Conservation (phyloP, 495 filamentous ascomycete species). For the Annulohypoxylon bovei region DNA sequence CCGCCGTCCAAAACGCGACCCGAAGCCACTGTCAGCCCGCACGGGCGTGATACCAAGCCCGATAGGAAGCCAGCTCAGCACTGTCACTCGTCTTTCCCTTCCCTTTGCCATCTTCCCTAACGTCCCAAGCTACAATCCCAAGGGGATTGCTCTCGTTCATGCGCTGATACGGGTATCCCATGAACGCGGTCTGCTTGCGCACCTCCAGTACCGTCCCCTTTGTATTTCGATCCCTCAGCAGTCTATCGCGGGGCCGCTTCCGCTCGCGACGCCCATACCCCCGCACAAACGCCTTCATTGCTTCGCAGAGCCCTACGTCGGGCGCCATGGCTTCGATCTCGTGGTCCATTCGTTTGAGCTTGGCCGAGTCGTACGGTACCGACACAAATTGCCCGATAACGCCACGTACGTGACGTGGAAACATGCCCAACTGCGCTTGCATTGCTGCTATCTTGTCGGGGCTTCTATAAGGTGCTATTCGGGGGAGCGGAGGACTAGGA, state of each 20-base stretch:
- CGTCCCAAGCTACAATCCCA: background rate
- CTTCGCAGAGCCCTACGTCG: constrained; percentile 44
- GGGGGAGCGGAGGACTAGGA: background rate
- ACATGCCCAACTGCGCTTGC: constrained; percentile 47
- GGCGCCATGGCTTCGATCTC: constrained; percentile 52
- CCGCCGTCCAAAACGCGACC: background rate
- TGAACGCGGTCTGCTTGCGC: constrained; percentile 80
- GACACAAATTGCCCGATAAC: constrained; percentile 53
- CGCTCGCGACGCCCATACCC: constrained; percentile 63
- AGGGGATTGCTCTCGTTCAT: constrained; percentile 36
- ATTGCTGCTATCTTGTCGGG: constrained; percentile 41
- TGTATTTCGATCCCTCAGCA: constrained; percentile 76
- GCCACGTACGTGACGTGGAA: constrained; percentile 52
- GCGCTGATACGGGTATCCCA: constrained; percentile 86
- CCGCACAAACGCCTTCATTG: constrained; percentile 52
- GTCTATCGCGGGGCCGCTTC: constrained; percentile 79
- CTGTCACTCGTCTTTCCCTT: constrained; percentile 23
- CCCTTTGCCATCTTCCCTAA: constrained; percentile 12
- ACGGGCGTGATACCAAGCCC: constrained; percentile 30
- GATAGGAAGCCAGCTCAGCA: constrained; percentile 29
- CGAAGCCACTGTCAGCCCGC: constrained; percentile 13
- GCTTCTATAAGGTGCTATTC: constrained; percentile 14
- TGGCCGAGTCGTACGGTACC: constrained; percentile 54
- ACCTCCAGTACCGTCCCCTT: constrained; percentile 75
- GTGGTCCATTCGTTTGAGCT: constrained; percentile 55